These are phyloP conservation scores for Aureobasidium pullulans DNA, from an alignment of 2,329 filamentous ascomycete genomes.

Conservation along the genomic window DNA sequence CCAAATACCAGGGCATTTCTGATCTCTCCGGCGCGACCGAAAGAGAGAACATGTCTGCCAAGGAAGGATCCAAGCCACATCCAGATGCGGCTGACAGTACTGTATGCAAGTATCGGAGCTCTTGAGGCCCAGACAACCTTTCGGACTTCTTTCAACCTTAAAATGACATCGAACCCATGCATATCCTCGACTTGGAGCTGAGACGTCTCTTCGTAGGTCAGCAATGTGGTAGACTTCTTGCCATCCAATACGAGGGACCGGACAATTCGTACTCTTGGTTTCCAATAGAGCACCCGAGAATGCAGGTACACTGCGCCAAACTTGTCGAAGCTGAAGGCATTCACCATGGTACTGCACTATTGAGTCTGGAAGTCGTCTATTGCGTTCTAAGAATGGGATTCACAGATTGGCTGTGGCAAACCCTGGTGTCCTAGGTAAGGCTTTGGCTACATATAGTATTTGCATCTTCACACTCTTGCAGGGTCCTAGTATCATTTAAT, in stretches of 20 bases:
- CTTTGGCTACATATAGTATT: background rate
- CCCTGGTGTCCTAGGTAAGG: background rate
- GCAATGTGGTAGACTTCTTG: background rate
- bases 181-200: background rate
- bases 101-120: background rate
- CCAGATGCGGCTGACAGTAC: background rate
- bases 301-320: background rate
- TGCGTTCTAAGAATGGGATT: background rate
- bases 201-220: background rate
- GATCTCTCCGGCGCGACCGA: background rate
- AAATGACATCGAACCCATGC: background rate
- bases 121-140: background rate
- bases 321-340: background rate
- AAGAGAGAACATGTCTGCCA: background rate
- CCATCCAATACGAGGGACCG: background rate
- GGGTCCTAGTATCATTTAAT: background rate
- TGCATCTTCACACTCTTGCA: background rate
- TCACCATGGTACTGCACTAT: background rate
- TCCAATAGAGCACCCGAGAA: background rate
- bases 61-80: constrained; percentile 1
- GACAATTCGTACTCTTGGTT: background rate
- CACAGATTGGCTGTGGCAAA: background rate
- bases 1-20: background rate
- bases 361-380: background rate
- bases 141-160: background rate